Evolutionary conservation across 2,329 filamentous ascomycete species (phyloP), one percentile per base, ranked within the genome.

Genomic region (Alternaria consortialis): DNA sequence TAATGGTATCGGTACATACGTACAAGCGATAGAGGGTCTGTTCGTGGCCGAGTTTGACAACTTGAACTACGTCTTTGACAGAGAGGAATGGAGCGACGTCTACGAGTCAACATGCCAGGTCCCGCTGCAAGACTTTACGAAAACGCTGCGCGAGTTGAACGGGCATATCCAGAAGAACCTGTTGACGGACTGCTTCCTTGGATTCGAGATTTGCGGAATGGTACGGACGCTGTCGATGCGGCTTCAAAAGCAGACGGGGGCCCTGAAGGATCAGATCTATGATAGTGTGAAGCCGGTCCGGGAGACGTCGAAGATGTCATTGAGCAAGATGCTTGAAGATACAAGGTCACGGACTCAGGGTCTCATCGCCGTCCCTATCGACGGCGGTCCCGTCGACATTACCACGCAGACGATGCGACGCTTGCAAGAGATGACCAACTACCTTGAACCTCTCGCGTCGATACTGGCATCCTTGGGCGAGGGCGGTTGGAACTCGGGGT

Each of bases 131-230:
- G 93, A 97, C 72, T 91, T 98, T 69, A 89, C 91, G 6, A 89
- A 92, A 69, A 97, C 95, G 0, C 80, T 98, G 55, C 88, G 91
- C 29, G 94, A 98, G 73, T 84, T 99, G 32, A 97, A 98, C 77
- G 86, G 87, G 51, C 94, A 97, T 73, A 93, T 98, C 79, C 93
- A 94, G 75, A 83, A 86, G 40, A 94, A 97, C 74, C 82, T 97
- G 39, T 87, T 89, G 67, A 97, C 93, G 0, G 95, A 99, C 77
- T 98, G 94, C 79, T 98, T 92, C 77, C 86, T 99, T 50, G 93
- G 93, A 7, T 99, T 97, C 77, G 95, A 99, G 76, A 92, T 98
- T 32, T 92, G 96, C 32, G 94, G 97, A 72, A 92, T 97, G 62
- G 88, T 98, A 47, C 91, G 92, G 0, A 86, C 86, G 12, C 84